Evolutionary conservation across 352 stramenopile genomes (phyloP).

Genomic region (Phytophthora brassicae): DNA sequence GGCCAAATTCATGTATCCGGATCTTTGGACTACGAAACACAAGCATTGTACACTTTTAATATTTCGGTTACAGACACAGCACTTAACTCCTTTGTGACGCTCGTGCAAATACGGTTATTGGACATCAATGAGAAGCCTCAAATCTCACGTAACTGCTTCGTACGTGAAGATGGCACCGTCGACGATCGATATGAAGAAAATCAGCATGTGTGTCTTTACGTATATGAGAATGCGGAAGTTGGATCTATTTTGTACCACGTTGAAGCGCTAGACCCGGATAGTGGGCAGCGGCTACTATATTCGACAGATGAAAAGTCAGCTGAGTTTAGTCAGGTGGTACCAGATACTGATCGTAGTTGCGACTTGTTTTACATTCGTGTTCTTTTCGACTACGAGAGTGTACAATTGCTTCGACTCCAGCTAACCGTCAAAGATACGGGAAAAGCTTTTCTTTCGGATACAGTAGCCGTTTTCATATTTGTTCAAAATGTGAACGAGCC

Average conservation of each 20-base stretch:
- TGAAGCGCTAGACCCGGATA: constrained; percentile 39
- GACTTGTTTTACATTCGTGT: constrained; percentile 34
- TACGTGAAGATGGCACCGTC: constrained; percentile 31
- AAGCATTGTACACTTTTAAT: constrained; percentile 30
- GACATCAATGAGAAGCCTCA: constrained; percentile 52
- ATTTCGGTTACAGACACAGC: constrained; percentile 18
- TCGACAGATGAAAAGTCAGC: constrained; percentile 10
- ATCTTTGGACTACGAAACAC: constrained; percentile 37
- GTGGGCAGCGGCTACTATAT: constrained; percentile 50
- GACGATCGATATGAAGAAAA: constrained; percentile 48
- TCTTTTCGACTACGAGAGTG: constrained; percentile 48
- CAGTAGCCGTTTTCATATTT: constrained; percentile 46
- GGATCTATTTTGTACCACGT: constrained; percentile 32
- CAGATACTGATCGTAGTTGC: constrained; percentile 39
- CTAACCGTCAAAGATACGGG: constrained; percentile 56
- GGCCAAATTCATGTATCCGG: constrained; percentile 38
- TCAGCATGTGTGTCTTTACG: constrained; percentile 47
- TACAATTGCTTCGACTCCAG: constrained; percentile 36
- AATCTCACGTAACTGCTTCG: constrained; percentile 52
- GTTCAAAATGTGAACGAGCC: constrained; percentile 51
- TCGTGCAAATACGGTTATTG: constrained; percentile 34
- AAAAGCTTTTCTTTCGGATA: constrained; percentile 40
- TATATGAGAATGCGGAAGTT: constrained; percentile 33
- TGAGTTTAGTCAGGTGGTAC: constrained; percentile 34
- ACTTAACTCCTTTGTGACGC: constrained; percentile 9